Conservation (phyloP, 768 basidiomycete genomes). For the Phlegmacium glaucopus region DNA sequence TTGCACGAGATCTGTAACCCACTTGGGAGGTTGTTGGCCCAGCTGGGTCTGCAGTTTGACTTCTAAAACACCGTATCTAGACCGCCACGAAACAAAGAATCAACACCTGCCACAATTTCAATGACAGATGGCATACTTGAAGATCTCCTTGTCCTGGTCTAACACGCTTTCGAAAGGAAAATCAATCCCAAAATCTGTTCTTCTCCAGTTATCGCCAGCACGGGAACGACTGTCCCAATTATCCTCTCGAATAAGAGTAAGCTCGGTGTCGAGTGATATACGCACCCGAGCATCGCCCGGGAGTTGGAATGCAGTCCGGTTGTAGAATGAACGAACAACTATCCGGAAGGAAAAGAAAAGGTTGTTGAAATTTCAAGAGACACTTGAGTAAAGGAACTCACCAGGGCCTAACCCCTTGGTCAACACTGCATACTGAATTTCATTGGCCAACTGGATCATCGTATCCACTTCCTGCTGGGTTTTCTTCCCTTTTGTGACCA, state of each 20-base stretch:
- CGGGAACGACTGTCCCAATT: conserved; percentile 86
- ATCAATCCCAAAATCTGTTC: conserved; percentile 92
- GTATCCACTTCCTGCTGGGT: conserved; percentile 84
- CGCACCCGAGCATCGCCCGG: conserved; percentile 98
- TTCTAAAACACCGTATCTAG: conserved; percentile 87
- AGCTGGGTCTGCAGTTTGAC: conserved; percentile 96
- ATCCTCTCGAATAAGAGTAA: conserved; percentile 93
- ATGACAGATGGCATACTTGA: conserved; percentile 57
- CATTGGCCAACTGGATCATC: conserved; percentile 96
- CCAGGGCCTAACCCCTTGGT: conserved; percentile 82
- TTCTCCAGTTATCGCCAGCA: conserved; percentile 88
- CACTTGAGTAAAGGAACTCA: conserved; percentile 41
- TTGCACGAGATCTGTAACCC: conserved; percentile 95
- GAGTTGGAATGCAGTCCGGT: conserved; percentile 97
- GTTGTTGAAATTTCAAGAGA: not conserved
- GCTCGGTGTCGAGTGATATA: conserved; percentile 96
- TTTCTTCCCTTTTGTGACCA: conserved; percentile 91
- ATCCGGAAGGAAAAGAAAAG: not conserved
- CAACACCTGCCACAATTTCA: not conserved
- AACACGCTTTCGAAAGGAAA: conserved; percentile 79
- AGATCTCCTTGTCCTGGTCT: conserved; percentile 82
- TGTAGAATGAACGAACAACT: conserved; percentile 98
- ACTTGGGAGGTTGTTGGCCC: conserved; percentile 92
- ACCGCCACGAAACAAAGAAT: not conserved
- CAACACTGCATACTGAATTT: conserved; percentile 89